A percentile compares a stretch with the other conserved stretches of the same genome.
Conservation (phyloP, 2,329 filamentous ascomycete genomes). For the Aspergillus ochraceoroseus region DNA sequence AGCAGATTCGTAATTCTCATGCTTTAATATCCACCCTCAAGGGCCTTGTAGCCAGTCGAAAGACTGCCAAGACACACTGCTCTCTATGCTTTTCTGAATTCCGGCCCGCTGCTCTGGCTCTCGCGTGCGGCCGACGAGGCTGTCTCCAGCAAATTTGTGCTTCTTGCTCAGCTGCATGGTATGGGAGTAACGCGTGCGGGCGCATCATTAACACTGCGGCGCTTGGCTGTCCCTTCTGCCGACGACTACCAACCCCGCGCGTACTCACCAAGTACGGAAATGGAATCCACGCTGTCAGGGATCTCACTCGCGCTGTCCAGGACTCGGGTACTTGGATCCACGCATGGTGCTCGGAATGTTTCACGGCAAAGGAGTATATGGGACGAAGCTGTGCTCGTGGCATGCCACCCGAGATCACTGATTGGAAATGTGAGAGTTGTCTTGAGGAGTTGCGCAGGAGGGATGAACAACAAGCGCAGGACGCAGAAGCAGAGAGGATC, state of each 20-base stretch:
- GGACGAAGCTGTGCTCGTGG: slow-evolving; percentile 46
- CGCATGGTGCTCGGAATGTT: slow-evolving; percentile 47
- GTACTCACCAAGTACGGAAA: slow-evolving; percentile 37
- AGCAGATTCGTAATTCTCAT: slow-evolving; percentile 42
- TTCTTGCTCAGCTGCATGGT: slow-evolving; percentile 44
- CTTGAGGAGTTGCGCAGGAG: slow-evolving; percentile 8
- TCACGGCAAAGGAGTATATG: slow-evolving; percentile 41
- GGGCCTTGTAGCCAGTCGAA: slow-evolving; percentile 38
- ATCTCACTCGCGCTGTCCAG: slow-evolving; percentile 39
- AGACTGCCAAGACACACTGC: slow-evolving; percentile 41
- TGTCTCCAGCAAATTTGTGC: slow-evolving; percentile 46
- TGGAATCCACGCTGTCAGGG: slow-evolving; percentile 36
- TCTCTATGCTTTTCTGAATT: slow-evolving; percentile 46
- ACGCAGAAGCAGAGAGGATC: background rate
- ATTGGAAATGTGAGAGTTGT: slow-evolving; percentile 46
- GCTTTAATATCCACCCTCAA: slow-evolving; percentile 34
- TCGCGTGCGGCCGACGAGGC: slow-evolving; percentile 46
- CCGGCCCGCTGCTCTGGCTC: slow-evolving; percentile 37
- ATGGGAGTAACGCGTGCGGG: slow-evolving; percentile 45
- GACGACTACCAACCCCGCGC: slow-evolving; percentile 41
- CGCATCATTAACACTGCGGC: slow-evolving; percentile 48
- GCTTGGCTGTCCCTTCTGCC: slow-evolving; percentile 50
- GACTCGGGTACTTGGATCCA: slow-evolving; percentile 47
- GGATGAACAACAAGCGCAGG: background rate
- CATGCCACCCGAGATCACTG: slow-evolving; percentile 34